Base-by-base conservation (phyloP, 225 moss, liverwort and hornwort genomes). In the Thuidium tamariscinum region DNA sequence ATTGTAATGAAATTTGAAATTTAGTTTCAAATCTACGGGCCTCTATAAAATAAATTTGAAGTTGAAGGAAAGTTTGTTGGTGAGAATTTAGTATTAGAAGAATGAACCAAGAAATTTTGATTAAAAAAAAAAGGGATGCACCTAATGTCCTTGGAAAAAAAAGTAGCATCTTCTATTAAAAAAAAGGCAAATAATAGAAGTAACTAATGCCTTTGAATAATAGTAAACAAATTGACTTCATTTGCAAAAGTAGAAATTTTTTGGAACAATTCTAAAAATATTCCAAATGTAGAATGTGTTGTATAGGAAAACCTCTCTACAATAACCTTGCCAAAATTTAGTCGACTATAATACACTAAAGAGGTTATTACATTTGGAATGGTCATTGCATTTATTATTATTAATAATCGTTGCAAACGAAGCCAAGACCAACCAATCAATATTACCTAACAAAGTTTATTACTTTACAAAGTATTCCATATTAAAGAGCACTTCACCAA, bases 241-340 rank as follows among this genome's bases (percentile, higher is more conserved):
- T n/a, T n/a, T n/a, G n/a, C n/a, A n/a, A n/a, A n/a, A n/a, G n/a
- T n/a, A 44, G 44, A 2, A 21, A 21, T 11, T 21, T 5, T 19
- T 0, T n/a, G 0, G 5, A 4, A 1, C 1, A 19, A 0, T 1
- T 10, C 3, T 2, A 64, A 2, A n/a, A n/a, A n/a, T n/a, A n/a
- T n/a, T n/a, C n/a, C n/a, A n/a, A n/a, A n/a, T n/a, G n/a, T n/a
- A n/a, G n/a, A n/a, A n/a, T n/a, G n/a, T n/a, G n/a, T n/a, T n/a
- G n/a, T n/a, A n/a, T n/a, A n/a, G n/a, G n/a, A n/a, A n/a, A n/a
- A n/a, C 5, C 3, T n/a, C 1, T 36, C 0, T n/a, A 0, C 10
- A 62, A 1, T 63, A 63, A 2, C 11, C 14, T 51, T 3, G 51
- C 51, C 4, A 17, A 1, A 3, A 5, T 8, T 16, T 4, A 8